phyloP scores from a whole-genome alignment of 2,329 filamentous ascomycete genomes.

The Penicillium frequentans region DNA sequence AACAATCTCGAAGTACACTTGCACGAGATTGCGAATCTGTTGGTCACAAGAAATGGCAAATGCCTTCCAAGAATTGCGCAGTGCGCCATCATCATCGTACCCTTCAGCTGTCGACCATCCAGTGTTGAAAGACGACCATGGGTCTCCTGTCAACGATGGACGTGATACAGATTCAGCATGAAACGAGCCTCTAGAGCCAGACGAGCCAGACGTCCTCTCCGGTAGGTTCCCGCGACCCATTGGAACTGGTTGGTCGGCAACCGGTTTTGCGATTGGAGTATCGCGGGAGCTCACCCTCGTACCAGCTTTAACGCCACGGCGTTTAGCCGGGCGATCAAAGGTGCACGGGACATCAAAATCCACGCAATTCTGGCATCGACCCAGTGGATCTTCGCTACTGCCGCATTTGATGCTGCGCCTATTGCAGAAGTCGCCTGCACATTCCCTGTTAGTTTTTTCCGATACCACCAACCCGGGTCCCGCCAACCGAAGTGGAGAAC shows the following conservation, averaged over 20 bases:
- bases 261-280: constrained; percentile 1
- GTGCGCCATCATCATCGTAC: constrained; percentile 21
- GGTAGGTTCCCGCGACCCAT: constrained; percentile 1
- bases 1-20: constrained; percentile 55
- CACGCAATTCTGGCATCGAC: constrained; percentile 51
- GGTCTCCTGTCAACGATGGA: constrained; percentile 16
- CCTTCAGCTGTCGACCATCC: constrained; percentile 17
- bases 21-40: constrained; percentile 46
- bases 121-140: constrained; percentile 19
- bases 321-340: constrained; percentile 47
- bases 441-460: constrained; percentile 9
- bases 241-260: constrained; percentile 1
- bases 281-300: constrained; percentile 11
- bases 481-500: constrained; percentile 13
- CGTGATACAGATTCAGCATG: constrained; percentile 14
- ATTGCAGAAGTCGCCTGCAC: constrained; percentile 51
- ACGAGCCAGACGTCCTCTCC: constrained; percentile 15
- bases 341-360: constrained; percentile 54
- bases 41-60: constrained; percentile 42
- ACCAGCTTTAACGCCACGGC: constrained; percentile 34
- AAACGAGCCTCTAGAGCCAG: constrained; percentile 17
- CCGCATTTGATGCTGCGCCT: constrained; percentile 49
- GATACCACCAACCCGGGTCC: constrained; percentile 6
- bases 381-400: constrained; percentile 34
- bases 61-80: constrained; percentile 41